A percentile compares a stretch with the other conserved stretches of the same genome.
Evolutionary conservation across 148 eudicot genomes (phyloP).

Genomic region (Arctostaphylos glauca): DNA sequence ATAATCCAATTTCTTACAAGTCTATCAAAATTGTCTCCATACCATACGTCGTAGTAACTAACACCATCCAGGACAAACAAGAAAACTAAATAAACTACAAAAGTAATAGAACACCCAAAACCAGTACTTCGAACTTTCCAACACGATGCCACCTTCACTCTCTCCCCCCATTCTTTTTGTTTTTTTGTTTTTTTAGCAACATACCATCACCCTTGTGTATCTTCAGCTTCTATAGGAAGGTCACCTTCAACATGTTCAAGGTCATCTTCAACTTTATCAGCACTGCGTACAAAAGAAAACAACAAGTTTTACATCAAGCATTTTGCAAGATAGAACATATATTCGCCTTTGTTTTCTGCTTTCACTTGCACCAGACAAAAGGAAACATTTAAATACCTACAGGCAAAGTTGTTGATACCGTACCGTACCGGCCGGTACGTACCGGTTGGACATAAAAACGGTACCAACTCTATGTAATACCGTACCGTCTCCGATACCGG

Average conservation of each 20-base stretch:
- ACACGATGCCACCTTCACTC: background rate
- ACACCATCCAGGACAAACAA: slow-evolving; percentile 3
- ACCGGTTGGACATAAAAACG: too few relatives aligned
- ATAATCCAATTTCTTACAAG: slow-evolving; percentile 8
- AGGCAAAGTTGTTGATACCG: too few relatives aligned
- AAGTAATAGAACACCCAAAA: background rate
- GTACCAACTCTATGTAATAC: too few relatives aligned
- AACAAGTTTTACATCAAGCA: slow-evolving; percentile 1
- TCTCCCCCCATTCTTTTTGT: background rate
- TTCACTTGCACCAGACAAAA: background rate
- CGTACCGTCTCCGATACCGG: too few relatives aligned
- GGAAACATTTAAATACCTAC: background rate
- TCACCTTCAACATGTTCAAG: slow-evolving; percentile 43
- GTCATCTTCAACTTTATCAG: slow-evolving; percentile 44
- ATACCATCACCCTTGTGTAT: slow-evolving; percentile 26
- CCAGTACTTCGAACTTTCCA: slow-evolving; percentile 10
- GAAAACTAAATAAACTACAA: background rate
- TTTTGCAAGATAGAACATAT: slow-evolving; percentile 6
- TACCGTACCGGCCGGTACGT: too few relatives aligned
- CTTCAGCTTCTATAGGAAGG: slow-evolving; percentile 37
- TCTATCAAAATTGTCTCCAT: slow-evolving; percentile 24
- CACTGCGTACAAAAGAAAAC: slow-evolving; percentile 30
- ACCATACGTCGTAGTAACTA: background rate
- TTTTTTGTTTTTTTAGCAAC: too few relatives aligned
- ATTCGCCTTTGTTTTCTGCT: background rate